Conservation (phyloP, 2,329 filamentous ascomycete genomes). For the Penicillium sp. region DNA sequence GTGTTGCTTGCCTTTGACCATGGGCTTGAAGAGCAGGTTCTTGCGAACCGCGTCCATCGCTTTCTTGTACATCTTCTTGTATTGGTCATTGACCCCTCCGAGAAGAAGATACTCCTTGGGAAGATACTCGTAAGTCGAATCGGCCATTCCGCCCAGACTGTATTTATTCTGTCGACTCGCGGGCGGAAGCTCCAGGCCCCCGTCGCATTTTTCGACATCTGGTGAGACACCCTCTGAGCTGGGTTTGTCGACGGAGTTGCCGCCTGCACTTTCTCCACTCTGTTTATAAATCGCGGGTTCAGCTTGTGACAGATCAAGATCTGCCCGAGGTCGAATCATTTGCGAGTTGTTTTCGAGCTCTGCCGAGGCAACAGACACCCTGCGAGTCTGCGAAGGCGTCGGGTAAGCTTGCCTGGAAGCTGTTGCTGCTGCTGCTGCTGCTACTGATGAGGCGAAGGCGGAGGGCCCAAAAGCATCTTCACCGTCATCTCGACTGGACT, state of each 20-base stretch:
- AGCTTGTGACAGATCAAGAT: constrained; percentile 18
- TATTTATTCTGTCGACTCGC: constrained; percentile 33
- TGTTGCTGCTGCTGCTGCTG: background rate
- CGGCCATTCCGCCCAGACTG: constrained; percentile 40
- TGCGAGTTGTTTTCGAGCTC: constrained; percentile 22
- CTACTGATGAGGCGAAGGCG: background rate
- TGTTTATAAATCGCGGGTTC: constrained; percentile 24
- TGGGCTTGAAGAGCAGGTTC: constrained; percentile 42
- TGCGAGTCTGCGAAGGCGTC: constrained; percentile 4
- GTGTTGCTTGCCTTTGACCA: constrained; percentile 37
- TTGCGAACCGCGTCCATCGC: constrained; percentile 36
- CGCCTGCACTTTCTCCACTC: background rate
- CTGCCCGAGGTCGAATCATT: constrained; percentile 18
- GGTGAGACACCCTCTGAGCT: constrained; percentile 3
- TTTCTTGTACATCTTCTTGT: constrained; percentile 40
- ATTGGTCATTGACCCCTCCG: constrained; percentile 40
- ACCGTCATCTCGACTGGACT: constrained; percentile 6
- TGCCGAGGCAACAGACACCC: constrained; percentile 13
- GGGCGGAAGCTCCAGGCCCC: constrained; percentile 34
- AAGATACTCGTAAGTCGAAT: constrained; percentile 48
- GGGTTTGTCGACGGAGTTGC: background rate
- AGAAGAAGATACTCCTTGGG: constrained; percentile 46
- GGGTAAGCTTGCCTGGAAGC: constrained; percentile 1
- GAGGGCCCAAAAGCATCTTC: background rate
- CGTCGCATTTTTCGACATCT: constrained; percentile 29